phyloP scores from a whole-genome alignment of 2,329 filamentous ascomycete genomes.

The Pochonia chlamydosporia region DNA sequence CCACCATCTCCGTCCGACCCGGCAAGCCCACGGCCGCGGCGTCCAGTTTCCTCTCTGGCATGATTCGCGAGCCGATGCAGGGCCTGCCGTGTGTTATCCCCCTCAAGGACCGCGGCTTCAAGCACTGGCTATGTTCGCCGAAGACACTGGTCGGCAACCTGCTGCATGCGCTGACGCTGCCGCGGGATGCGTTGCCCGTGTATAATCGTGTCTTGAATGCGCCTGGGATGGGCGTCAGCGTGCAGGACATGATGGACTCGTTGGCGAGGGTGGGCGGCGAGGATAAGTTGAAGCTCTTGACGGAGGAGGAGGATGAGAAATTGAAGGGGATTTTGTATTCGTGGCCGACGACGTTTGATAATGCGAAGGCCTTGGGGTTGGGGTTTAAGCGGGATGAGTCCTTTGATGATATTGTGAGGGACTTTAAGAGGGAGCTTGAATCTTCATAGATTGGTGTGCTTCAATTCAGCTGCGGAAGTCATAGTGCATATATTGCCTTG shows the following conservation, averaged over 20 bases:
- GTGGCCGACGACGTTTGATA: slow-evolving; percentile 45
- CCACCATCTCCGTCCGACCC: slow-evolving; percentile 53
- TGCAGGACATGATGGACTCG: slow-evolving; percentile 44
- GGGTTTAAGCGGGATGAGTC: slow-evolving; percentile 39
- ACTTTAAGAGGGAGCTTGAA: slow-evolving; percentile 9
- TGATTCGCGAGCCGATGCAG: slow-evolving; percentile 48
- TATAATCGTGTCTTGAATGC: slow-evolving; percentile 31
- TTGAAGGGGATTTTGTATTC: slow-evolving; percentile 42
- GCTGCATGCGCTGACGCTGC: slow-evolving; percentile 24
- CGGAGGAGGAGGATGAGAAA: slow-evolving; percentile 38
- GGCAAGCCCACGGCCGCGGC: slow-evolving; percentile 53
- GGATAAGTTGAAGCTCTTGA: slow-evolving; percentile 34
- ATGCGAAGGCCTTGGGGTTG: slow-evolving; percentile 41
- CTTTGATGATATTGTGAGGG: slow-evolving; percentile 17
- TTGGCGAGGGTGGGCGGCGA: slow-evolving; percentile 39
- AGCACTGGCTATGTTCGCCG: slow-evolving; percentile 44
- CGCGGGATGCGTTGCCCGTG: slow-evolving; percentile 10
- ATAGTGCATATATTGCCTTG: no score
- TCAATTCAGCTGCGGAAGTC: no score
- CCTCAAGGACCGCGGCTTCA: slow-evolving; percentile 34
- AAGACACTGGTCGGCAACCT: slow-evolving; percentile 40
- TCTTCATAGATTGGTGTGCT: no score
- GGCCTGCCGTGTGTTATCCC: slow-evolving; percentile 40
- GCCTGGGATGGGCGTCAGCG: slow-evolving; percentile 41
- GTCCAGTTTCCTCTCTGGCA: slow-evolving; percentile 52